These are phyloP conservation scores for Neophaeococcomyces aloes DNA, from an alignment of 2,329 filamentous ascomycete genomes.

Conservation along the genomic window DNA sequence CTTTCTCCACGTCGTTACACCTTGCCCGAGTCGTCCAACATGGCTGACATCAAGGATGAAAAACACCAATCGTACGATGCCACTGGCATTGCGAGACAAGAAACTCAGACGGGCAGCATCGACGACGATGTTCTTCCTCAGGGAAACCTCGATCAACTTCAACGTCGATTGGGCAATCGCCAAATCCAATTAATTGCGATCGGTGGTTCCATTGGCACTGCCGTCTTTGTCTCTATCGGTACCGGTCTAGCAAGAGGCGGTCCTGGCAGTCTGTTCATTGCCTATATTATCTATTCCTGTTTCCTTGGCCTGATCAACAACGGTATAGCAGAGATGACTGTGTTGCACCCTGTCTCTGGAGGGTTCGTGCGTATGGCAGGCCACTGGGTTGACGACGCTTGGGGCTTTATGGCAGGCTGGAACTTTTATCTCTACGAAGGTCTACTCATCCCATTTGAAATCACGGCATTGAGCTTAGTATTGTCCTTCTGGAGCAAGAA, in stretches of 20 bases:
- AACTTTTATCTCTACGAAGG: conserved; percentile 39
- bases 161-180: conserved; percentile 12
- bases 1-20: too few relatives aligned
- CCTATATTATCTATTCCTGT: conserved; percentile 24
- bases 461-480: conserved; percentile 32
- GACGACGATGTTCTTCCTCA: too few relatives aligned
- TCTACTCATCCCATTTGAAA: conserved; percentile 32
- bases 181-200: conserved; percentile 16
- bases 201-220: conserved; percentile 31
- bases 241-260: conserved; percentile 28
- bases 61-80: background rate
- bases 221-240: conserved; percentile 30
- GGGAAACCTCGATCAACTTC: conserved; percentile 10
- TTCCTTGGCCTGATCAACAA: conserved; percentile 30
- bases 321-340: conserved; percentile 37
- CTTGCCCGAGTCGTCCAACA: background rate
- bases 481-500: conserved; percentile 31
- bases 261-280: conserved; percentile 29
- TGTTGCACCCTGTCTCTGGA: conserved; percentile 22
- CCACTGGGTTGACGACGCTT: conserved; percentile 36
- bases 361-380: conserved; percentile 21
- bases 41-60: conserved; percentile 1
- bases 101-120: too few relatives aligned
- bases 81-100: background rate
- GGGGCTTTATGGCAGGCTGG: conserved; percentile 36